A percentile compares a stretch with the other conserved stretches of the same genome.
These are phyloP conservation scores for Parasitella parasitica DNA, from an alignment of 371 early-diverging fungal species.

Conservation along the genomic window DNA sequence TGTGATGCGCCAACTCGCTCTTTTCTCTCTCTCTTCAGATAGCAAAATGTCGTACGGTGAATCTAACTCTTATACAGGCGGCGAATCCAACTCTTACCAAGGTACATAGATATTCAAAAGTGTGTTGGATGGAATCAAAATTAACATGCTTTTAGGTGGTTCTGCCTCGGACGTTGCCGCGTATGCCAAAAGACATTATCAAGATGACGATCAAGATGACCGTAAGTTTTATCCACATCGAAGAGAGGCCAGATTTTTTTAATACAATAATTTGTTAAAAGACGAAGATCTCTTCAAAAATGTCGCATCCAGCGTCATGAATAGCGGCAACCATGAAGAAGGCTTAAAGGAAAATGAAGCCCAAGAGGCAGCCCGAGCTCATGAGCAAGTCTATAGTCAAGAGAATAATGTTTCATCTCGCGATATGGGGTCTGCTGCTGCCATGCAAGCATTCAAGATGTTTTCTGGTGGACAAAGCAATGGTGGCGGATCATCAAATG, in stretches of 20 bases:
- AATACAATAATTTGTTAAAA: not conserved
- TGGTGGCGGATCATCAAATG: constrained; percentile 20
- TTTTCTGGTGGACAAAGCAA: constrained; percentile 34
- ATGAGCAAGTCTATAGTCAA: constrained; percentile 41
- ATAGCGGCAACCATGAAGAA: constrained; percentile 27
- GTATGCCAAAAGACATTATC: no score
- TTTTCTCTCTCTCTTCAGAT: not conserved
- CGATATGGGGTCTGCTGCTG: constrained; percentile 50
- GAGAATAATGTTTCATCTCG: constrained; percentile 28
- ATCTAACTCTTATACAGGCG: constrained; percentile 10
- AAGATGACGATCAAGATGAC: not conserved
- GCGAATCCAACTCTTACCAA: constrained; percentile 23
- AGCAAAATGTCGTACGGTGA: constrained; percentile 11
- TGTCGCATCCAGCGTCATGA: constrained; percentile 24
- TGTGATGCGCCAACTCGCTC: not conserved
- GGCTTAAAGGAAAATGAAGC: constrained; percentile 32
- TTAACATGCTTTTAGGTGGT: not conserved
- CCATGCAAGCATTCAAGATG: constrained; percentile 53
- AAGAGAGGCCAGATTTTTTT: no score
- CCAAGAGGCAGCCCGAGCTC: constrained; percentile 28
- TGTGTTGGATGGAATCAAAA: not conserved
- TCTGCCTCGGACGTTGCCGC: no score
- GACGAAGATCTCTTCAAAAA: constrained; percentile 35
- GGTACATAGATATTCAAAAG: constrained; percentile 2
- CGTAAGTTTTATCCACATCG: no score